Evolutionary conservation across 2,329 filamentous ascomycete species (phyloP), one percentile per base, ranked within the genome.

Genomic region (Monosporascus sp.): DNA sequence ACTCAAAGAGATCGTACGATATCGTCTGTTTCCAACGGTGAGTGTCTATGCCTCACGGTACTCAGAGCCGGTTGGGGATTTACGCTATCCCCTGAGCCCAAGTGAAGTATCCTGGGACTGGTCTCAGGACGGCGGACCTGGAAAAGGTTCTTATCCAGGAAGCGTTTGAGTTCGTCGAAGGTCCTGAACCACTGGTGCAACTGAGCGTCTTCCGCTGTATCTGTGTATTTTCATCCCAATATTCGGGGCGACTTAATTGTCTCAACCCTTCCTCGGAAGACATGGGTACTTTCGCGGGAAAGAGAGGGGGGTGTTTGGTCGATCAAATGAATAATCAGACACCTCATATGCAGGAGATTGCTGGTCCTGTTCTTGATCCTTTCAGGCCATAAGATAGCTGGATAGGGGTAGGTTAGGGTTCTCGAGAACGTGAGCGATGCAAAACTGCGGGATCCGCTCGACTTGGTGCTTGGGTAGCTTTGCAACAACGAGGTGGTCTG

Each of bases 31-130:
- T 27, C 20, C 49, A 48, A 20, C 46, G 38, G 44, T 51, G 44
- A 52, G 41, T 50, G 14, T 25, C 38, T 53, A 18, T 24, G 31
- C 27, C 3, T 31, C 27, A 31, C 9, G 2, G 3, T 31, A 5
- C 27, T 31, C 14, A 31, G 27, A 31, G 27, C 9, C 27, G 22
- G 20, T 39, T 5, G 52, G 48, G 31, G n/a, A 69, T 71, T 20
- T 62, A 82, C 80, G 63, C 80, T 83, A 58, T 83, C 79, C 7
- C 81, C 81, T 8, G 74, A 81, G 0, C 80, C 81, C 5, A 84
- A 67, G 64, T 84, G 80, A 15, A 84, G 60, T n/a, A 84, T 74
- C 11, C 64, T 54, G 0, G 75, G 75, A 17, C 68, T 60, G n/a
- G 65, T 61, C 0, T 66, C 57, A 0, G 71, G 55, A 9, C 55